A percentile compares a stretch with the other conserved stretches of the same genome.
These are phyloP conservation scores for Phytomonas serpens DNA, from an alignment of 208 protist species.

Conservation along the genomic window DNA sequence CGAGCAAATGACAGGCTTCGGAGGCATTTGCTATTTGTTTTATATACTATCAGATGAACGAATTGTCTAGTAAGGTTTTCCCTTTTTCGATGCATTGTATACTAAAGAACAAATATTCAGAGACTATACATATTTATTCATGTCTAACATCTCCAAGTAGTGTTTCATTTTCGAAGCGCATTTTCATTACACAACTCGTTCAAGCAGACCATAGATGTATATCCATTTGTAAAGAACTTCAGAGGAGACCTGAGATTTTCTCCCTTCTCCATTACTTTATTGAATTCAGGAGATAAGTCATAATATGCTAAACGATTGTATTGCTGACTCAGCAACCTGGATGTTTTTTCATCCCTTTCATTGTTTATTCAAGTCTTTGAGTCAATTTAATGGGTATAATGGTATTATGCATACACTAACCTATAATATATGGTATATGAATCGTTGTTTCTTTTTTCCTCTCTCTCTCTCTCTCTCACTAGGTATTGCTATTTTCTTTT, in stretches of 20 bases:
- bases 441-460: not conserved
- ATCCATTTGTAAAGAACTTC: not conserved
- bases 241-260: not conserved
- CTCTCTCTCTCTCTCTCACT: not conserved
- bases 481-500: not conserved
- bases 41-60: not conserved
- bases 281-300: not conserved
- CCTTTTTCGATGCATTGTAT: slow-evolving; percentile 8
- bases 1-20: not conserved
- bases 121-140: not conserved
- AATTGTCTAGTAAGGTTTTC: not conserved
- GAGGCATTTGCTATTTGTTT: not conserved
- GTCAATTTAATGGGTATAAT: not conserved
- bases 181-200: not conserved
- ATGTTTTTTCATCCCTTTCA: not conserved
- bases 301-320: not conserved
- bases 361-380: not conserved
- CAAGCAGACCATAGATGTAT: not conserved
- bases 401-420: not conserved
- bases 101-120: slow-evolving; percentile 1
- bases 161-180: not conserved
- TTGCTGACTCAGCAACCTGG: not conserved
- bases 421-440: not conserved
- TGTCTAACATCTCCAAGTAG: not conserved
- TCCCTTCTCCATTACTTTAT: not conserved